A percentile compares a stretch with the other conserved stretches of the same genome.
These are phyloP conservation scores for Pythium dissimile DNA, from an alignment of 352 stramenopile genomes.

Conservation along the genomic window DNA sequence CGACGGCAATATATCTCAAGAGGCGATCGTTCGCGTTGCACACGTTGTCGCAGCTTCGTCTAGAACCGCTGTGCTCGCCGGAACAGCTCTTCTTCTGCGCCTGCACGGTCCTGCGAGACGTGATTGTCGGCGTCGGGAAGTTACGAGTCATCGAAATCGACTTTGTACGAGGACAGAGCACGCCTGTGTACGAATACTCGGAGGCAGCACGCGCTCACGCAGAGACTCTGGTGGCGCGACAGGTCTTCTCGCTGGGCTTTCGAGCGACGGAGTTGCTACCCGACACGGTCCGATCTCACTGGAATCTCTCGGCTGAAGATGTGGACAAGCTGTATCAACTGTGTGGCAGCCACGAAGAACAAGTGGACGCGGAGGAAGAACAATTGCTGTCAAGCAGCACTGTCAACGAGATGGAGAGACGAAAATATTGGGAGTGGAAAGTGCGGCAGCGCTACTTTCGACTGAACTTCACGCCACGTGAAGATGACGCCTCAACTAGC, in stretches of 20 bases:
- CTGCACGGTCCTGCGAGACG: constrained; percentile 37
- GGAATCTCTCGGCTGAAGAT: constrained; percentile 4
- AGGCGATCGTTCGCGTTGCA: constrained; percentile 46
- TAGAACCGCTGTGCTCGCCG: constrained; percentile 47
- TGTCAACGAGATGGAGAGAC: constrained; percentile 1
- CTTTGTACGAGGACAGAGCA: constrained; percentile 40
- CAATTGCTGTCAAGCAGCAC: background rate
- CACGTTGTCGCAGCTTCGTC: constrained; percentile 30
- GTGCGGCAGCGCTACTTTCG: constrained; percentile 14
- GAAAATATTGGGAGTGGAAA: constrained; percentile 3
- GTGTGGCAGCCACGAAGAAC: background rate
- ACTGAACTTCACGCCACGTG: background rate
- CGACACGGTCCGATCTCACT: constrained; percentile 40
- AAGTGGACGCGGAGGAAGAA: background rate
- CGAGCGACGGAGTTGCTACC: constrained; percentile 42
- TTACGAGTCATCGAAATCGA: constrained; percentile 53
- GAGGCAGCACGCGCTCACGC: constrained; percentile 28
- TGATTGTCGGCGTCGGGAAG: constrained; percentile 55
- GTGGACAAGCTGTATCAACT: constrained; percentile 11
- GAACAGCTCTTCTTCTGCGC: constrained; percentile 50
- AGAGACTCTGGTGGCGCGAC: constrained; percentile 13
- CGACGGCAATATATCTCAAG: constrained; percentile 58
- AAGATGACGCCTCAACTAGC: background rate
- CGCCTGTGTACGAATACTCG: constrained; percentile 50
- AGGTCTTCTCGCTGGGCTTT: constrained; percentile 37